A percentile compares a stretch with the other conserved stretches of the same genome.
These are phyloP conservation scores for Aspergillus ibericus DNA, from an alignment of 2,329 filamentous ascomycete genomes.

Conservation along the genomic window DNA sequence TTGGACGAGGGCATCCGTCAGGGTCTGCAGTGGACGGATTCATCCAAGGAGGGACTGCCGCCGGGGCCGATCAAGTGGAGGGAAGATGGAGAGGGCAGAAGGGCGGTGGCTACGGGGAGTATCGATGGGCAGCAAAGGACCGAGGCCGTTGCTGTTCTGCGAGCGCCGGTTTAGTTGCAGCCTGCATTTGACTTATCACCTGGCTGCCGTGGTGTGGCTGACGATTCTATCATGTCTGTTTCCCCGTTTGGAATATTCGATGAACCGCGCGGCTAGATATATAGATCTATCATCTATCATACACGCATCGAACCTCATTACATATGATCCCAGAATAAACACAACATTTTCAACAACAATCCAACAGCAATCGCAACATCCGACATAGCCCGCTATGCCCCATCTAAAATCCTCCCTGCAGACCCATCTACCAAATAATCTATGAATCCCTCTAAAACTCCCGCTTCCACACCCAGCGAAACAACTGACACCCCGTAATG, in stretches of 20 bases:
- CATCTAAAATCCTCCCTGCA: too few species aligned
- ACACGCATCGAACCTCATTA: too few species aligned
- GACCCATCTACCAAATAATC: too few species aligned
- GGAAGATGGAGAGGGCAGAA: conserved; percentile 11
- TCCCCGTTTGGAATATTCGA: too few species aligned
- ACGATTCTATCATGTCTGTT: too few species aligned
- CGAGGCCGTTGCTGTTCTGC: conserved; percentile 5
- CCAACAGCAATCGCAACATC: neutral
- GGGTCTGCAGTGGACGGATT: conserved; percentile 3
- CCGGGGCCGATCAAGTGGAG: conserved; percentile 25
- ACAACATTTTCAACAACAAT: too few species aligned
- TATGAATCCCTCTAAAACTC: neutral
- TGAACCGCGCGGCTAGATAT: too few species aligned
- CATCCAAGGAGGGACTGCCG: conserved; percentile 4
- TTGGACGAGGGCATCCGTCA: conserved; percentile 15
- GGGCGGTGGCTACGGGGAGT: conserved; percentile 22
- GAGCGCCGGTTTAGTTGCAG: too few species aligned
- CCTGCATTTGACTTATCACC: too few species aligned
- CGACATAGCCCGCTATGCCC: neutral
- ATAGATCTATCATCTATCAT: too few species aligned
- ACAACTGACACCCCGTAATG: neutral
- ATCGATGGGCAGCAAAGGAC: conserved; percentile 10
- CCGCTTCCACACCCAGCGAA: neutral
- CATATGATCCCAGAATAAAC: too few species aligned
- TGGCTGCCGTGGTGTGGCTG: too few species aligned